Base-by-base conservation (phyloP, 176 grass and related monocot genomes). In the Hsuehochloa calcarea region DNA sequence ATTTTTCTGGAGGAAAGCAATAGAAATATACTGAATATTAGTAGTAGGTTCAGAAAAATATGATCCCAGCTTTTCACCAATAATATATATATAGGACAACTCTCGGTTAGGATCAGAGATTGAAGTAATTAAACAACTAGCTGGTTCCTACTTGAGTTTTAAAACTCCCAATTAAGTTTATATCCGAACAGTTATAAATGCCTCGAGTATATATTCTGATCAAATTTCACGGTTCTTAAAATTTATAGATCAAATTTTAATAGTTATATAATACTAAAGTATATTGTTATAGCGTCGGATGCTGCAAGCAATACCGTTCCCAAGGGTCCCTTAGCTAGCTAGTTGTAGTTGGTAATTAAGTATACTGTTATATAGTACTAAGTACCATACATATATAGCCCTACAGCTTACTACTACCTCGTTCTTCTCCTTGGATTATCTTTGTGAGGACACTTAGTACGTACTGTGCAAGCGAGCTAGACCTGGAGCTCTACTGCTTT, bases 391-490 rank as follows among this genome's bases (percentile, higher is more conserved):
- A 58, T n/a, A n/a, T n/a, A n/a, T 25, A 20, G 39, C 23, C 15
- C 20, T 85, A 56, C 38, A 46, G 22, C 27, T 29, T 50, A 10
- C 47, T n/a, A n/a, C n/a, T 56, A 39, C 79, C 13, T 34, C 35
- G 10, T 46, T 54, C 63, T 34, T 68, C 15, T 78, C 10, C 25
- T 16, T 69, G 12, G 15, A 17, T 69, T 64, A 64, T 68, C 17
- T 31, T 4, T 69, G 16, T n/a, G 31, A 80, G 3, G 39, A 72
- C 62, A 65, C 26, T 62, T 15, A 34, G 45, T 26, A n/a, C n/a
- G n/a, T n/a, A 87, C 76, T 70, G 83, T 70, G 50, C 49, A 59
- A 55, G 71, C 22, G 20, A 31, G 27, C 26, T 16, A 64, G 62
- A 34, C 62, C 26, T 34, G 13, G 5, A 77, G 62, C 47, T 34